phyloP scores from a whole-genome alignment of 108 stramenopile species.

The Fistulifera pelliculosa region DNA sequence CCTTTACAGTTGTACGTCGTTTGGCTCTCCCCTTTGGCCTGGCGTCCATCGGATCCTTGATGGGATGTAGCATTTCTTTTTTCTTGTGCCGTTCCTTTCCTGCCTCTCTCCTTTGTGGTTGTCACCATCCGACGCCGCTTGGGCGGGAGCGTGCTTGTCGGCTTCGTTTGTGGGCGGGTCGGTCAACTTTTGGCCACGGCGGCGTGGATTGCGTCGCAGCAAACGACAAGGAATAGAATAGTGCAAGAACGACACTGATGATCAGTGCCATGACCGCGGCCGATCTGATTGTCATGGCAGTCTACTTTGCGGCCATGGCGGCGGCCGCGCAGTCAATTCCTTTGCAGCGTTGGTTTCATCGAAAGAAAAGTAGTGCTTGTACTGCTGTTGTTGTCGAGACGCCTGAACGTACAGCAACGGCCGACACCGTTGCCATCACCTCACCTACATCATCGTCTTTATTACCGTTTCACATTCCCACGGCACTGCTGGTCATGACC shows the following conservation, averaged over 20 bases:
- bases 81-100: slow-evolving; percentile 4
- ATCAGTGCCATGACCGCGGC: slow-evolving; percentile 64
- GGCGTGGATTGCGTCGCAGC: slow-evolving; percentile 14
- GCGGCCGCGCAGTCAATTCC: slow-evolving; percentile 29
- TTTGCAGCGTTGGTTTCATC: slow-evolving; percentile 7
- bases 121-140: slow-evolving; percentile 15
- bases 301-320: slow-evolving; percentile 57
- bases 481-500: no score
- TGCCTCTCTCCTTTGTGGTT: slow-evolving; percentile 7
- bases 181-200: slow-evolving; percentile 67
- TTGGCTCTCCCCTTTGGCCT: slow-evolving; percentile 45
- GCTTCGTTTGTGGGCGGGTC: slow-evolving; percentile 70
- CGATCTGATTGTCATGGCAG: slow-evolving; percentile 68
- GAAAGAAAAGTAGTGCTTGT: not conserved
- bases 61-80: slow-evolving; percentile 47
- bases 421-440: no score
- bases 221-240: not conserved
- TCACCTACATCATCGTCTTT: no score
- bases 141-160: slow-evolving; percentile 55
- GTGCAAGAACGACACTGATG: slow-evolving; percentile 9
- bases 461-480: no score
- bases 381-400: not conserved
- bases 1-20: slow-evolving; percentile 10
- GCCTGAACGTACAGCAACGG: not conserved
- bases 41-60: slow-evolving; percentile 49